Conservation (phyloP, 169 alveolate species). For the Eimeria praecox region DNA sequence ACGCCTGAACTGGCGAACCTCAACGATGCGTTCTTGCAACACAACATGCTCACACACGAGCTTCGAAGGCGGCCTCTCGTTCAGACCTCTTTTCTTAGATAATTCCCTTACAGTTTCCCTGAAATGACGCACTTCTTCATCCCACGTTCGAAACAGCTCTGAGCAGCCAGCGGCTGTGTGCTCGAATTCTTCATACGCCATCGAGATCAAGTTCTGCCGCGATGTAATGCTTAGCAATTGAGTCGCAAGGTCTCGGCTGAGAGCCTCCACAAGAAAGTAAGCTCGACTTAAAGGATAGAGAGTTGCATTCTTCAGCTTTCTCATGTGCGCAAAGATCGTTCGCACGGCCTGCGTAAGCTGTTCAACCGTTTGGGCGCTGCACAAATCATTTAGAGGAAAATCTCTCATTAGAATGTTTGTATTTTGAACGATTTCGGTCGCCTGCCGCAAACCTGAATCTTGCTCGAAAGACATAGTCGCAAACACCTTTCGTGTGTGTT, state of each 20-base stretch:
- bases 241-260: constrained; percentile 94
- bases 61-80: constrained; percentile 91
- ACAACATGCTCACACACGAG: constrained; percentile 92
- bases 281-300: constrained; percentile 94
- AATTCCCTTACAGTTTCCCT: constrained; percentile 92
- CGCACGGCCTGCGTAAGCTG: constrained; percentile 94
- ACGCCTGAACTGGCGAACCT: constrained; percentile 94
- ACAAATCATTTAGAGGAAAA: constrained; percentile 96
- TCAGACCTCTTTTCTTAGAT: constrained; percentile 92
- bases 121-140: constrained; percentile 93
- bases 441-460: constrained; percentile 96
- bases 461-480: constrained; percentile 96
- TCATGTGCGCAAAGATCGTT: constrained; percentile 94
- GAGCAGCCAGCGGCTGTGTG: constrained; percentile 85
- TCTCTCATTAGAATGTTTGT: constrained; percentile 96
- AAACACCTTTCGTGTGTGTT: constrained; percentile 93
- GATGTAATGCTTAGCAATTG: constrained; percentile 89
- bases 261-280: constrained; percentile 94
- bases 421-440: constrained; percentile 93
- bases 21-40: constrained; percentile 93
- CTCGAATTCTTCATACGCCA: constrained; percentile 71
- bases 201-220: constrained; percentile 22
- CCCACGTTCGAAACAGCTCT: constrained; percentile 96
- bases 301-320: constrained; percentile 93
- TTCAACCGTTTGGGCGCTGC: constrained; percentile 94